A percentile compares a stretch with the other conserved stretches of the same genome.
Evolutionary conservation across 2,329 filamentous ascomycete genomes (phyloP).

Genomic region (Whalleya microplaca): DNA sequence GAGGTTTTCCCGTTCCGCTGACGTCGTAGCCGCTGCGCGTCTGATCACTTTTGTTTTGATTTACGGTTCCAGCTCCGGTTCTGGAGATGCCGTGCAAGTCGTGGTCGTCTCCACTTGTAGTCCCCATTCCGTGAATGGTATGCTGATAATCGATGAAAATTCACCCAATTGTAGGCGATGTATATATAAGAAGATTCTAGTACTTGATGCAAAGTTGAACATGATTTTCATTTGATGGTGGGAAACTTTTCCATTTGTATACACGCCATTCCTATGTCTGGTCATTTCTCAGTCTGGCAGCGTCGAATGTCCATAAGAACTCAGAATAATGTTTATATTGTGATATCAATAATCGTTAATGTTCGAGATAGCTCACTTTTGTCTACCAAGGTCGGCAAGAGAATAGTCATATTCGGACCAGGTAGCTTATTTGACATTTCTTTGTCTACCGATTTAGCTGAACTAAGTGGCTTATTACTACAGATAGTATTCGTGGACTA

Average conservation of each 20-base stretch:
- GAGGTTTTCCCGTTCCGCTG: neutral
- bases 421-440: neutral
- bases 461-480: neutral
- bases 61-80: neutral
- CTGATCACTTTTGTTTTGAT: neutral
- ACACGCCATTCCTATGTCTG: no score
- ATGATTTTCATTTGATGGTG: no score
- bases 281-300: no score
- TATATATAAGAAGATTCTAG: neutral
- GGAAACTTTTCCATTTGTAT: no score
- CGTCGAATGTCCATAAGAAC: no score
- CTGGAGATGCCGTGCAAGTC: neutral
- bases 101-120: neutral
- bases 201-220: neutral
- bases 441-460: constrained; percentile 1
- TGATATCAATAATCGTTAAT: no score
- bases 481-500: neutral
- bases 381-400: constrained; percentile 1
- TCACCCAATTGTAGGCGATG: neutral
- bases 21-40: constrained; percentile 17
- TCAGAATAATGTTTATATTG: no score
- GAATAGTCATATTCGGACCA: neutral
- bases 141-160: neutral
- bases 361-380: no score
- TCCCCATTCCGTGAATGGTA: neutral